These are phyloP conservation scores for Saccharomyces pastorianus DNA, from an alignment of 1,139 yeast species.

Conservation along the genomic window DNA sequence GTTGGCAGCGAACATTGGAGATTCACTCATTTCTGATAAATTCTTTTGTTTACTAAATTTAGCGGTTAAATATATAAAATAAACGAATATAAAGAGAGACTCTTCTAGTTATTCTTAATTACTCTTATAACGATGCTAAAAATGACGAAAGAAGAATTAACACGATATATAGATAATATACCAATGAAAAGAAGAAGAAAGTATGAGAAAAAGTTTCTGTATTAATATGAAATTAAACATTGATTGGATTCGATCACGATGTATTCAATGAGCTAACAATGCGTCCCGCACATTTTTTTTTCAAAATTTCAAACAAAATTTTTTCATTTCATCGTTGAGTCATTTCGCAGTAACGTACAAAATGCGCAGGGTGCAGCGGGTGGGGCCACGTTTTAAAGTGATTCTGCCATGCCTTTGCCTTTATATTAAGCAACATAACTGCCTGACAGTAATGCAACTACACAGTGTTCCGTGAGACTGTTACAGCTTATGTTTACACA, in stretches of 20 bases:
- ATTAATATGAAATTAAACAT: neutral
- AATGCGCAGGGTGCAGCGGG: neutral
- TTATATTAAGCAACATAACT: neutral
- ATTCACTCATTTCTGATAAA: conserved; percentile 11
- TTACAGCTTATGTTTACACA: neutral
- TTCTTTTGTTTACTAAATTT: neutral
- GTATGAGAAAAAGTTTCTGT: neutral
- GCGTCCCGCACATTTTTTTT: neutral
- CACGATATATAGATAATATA: neutral
- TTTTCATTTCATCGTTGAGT: neutral
- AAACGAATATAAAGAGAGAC: neutral
- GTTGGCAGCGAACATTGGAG: conserved; percentile 21
- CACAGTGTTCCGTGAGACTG: neutral
- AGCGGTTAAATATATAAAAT: neutral
- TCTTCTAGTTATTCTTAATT: neutral
- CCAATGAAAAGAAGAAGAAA: neutral
- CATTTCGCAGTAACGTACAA: neutral
- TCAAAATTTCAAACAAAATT: neutral
- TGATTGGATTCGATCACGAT: neutral
- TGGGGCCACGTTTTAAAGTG: neutral
- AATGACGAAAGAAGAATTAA: neutral
- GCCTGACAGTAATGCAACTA: neutral
- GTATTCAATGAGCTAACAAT: neutral
- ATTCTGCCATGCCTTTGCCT: neutral
- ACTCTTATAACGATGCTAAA: neutral